phyloP scores from a whole-genome alignment of 176 grass and related monocot species.

The Cenchrus purpureus region DNA sequence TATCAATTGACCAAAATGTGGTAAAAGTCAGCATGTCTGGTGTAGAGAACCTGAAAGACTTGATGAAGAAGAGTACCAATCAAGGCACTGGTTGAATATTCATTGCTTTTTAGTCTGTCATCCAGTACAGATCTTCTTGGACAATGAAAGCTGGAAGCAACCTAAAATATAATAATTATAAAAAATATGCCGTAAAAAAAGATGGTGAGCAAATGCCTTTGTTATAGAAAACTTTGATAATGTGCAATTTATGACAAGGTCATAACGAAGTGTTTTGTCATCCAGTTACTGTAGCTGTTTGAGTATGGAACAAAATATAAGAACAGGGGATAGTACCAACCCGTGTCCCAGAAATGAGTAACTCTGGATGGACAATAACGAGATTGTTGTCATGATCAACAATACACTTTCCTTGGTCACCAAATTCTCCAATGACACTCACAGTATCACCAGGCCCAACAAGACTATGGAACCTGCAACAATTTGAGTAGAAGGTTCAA shows the following conservation, averaged over 20 bases:
- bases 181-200: constrained; percentile 28
- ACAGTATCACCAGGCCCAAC: constrained; percentile 82
- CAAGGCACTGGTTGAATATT: constrained; percentile 78
- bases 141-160: constrained; percentile 96
- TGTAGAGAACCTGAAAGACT: constrained; percentile 87
- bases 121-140: constrained; percentile 86
- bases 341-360: constrained; percentile 89
- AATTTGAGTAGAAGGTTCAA: constrained; percentile 21
- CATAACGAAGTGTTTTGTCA: background rate
- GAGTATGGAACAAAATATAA: constrained; percentile 24
- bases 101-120: constrained; percentile 83
- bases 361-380: constrained; percentile 83
- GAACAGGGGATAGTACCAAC: constrained; percentile 58
- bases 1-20: constrained; percentile 37
- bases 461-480: constrained; percentile 77
- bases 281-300: constrained; percentile 9
- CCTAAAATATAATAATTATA: constrained; percentile 57
- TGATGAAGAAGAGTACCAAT: constrained; percentile 98
- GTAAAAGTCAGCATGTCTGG: constrained; percentile 19
- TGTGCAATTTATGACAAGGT: constrained; percentile 12
- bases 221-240: constrained; percentile 8
- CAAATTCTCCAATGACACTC: constrained; percentile 86
- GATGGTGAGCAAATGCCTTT: background rate
- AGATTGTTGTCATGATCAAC: constrained; percentile 76
- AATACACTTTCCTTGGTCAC: constrained; percentile 66